Conservation (phyloP, 2,329 filamentous ascomycete species). For the Neopestalotiopsis clavispora region DNA sequence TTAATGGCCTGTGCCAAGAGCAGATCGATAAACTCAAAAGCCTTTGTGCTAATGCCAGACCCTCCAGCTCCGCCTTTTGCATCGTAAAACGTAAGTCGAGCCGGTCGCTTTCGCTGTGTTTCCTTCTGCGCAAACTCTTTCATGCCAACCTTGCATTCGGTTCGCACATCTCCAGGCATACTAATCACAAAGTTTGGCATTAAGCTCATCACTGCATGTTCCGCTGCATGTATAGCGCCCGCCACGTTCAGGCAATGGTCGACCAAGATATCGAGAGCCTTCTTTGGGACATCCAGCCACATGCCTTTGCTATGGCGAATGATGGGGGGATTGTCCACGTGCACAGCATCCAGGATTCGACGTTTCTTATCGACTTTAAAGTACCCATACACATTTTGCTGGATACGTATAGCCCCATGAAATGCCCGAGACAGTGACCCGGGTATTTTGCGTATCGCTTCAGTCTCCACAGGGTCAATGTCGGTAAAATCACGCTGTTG, state of each 20-base stretch:
- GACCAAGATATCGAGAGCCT: conserved; percentile 78
- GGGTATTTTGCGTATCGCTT: conserved; percentile 77
- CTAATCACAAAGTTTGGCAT: conserved; percentile 91
- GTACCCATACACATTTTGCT: conserved; percentile 91
- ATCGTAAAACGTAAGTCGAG: conserved; percentile 91
- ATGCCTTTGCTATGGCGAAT: conserved; percentile 85
- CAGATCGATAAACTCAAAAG: conserved; percentile 88
- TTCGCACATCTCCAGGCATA: conserved; percentile 88
- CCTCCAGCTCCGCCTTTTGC: conserved; percentile 86
- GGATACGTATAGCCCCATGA: conserved; percentile 84
- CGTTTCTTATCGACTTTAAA: conserved; percentile 93
- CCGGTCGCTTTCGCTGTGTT: conserved; percentile 79
- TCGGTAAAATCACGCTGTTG: conserved; percentile 92
- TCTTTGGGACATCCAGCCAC: conserved; percentile 90
- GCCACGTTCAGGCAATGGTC: conserved; percentile 77
- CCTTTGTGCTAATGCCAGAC: conserved; percentile 87
- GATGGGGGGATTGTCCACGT: conserved; percentile 92
- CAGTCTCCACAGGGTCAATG: conserved; percentile 90
- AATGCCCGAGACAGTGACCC: conserved; percentile 73
- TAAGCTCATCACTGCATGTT: conserved; percentile 86
- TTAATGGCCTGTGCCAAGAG: conserved; percentile 77
- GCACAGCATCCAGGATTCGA: conserved; percentile 86
- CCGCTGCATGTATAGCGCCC: conserved; percentile 90
- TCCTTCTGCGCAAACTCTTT: conserved; percentile 84
- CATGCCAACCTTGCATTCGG: conserved; percentile 87